A percentile compares a stretch with the other conserved stretches of the same genome.
These are phyloP conservation scores for Beauveria scarabaeidicola DNA, from an alignment of 2,329 filamentous ascomycete genomes.

Conservation along the genomic window DNA sequence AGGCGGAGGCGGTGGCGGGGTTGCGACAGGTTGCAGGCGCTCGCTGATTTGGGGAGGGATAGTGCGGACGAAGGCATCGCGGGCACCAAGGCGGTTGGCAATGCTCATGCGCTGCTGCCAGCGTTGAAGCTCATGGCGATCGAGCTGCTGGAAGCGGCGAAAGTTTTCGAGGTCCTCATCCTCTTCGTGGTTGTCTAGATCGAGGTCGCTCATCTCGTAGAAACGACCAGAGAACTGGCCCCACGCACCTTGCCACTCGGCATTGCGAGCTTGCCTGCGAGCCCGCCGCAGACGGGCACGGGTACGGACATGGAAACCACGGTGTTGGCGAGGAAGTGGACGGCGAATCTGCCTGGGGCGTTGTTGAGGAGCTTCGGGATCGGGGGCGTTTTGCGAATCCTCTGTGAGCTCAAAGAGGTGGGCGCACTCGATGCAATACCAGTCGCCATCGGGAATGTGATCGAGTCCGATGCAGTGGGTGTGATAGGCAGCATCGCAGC, in stretches of 20 bases:
- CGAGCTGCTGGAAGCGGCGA: slow-evolving; percentile 43
- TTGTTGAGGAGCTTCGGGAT: slow-evolving; percentile 16
- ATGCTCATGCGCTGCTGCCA: slow-evolving; percentile 82
- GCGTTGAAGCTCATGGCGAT: slow-evolving; percentile 54
- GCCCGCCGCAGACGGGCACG: slow-evolving; percentile 48
- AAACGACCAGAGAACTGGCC: slow-evolving; percentile 52
- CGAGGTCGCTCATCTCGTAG: slow-evolving; percentile 45
- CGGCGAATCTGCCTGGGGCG: slow-evolving; percentile 23
- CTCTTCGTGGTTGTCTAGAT: slow-evolving; percentile 38
- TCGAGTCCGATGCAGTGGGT: slow-evolving; percentile 85
- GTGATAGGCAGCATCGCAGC: slow-evolving; percentile 83
- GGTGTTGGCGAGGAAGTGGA: slow-evolving; percentile 23
- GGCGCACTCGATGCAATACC: slow-evolving; percentile 85
- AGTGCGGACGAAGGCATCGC: slow-evolving; percentile 59
- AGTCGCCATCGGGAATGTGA: slow-evolving; percentile 64
- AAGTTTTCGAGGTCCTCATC: slow-evolving; percentile 63
- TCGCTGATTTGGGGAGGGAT: slow-evolving; percentile 51
- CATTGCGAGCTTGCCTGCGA: slow-evolving; percentile 58
- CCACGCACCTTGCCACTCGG: slow-evolving; percentile 86
- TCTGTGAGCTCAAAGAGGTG: slow-evolving; percentile 35
- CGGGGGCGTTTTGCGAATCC: slow-evolving; percentile 25
- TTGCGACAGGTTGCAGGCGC: slow-evolving; percentile 42
- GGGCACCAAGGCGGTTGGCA: slow-evolving; percentile 69
- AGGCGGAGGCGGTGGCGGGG: slow-evolving; percentile 29
- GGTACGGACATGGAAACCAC: slow-evolving; percentile 40